A percentile compares a stretch with the other conserved stretches of the same genome.
These are phyloP conservation scores for Colletotrichum tamarilloi DNA, from an alignment of 2,329 filamentous ascomycete species.

Conservation along the genomic window DNA sequence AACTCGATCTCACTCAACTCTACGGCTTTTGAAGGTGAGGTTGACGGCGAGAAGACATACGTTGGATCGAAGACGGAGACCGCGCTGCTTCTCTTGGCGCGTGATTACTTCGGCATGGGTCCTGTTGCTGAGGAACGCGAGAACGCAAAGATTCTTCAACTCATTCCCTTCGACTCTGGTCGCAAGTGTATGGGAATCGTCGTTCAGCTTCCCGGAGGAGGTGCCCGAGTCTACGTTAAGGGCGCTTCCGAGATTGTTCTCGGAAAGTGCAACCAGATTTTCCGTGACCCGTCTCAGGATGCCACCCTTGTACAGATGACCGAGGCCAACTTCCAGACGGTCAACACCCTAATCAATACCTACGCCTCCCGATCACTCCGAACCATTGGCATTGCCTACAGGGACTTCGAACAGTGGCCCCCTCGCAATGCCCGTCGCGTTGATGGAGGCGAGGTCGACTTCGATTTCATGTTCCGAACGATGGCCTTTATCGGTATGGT, in stretches of 20 bases:
- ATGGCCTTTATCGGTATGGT: constrained; percentile 79
- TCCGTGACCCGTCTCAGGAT: constrained; percentile 61
- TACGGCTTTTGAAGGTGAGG: constrained; percentile 80
- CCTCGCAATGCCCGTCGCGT: constrained; percentile 69
- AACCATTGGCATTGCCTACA: constrained; percentile 86
- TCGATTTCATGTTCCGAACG: constrained; percentile 74
- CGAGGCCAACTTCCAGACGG: constrained; percentile 62
- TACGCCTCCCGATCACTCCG: constrained; percentile 85
- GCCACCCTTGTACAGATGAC: constrained; percentile 57
- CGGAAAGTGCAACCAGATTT: constrained; percentile 62
- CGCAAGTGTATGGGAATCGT: constrained; percentile 79
- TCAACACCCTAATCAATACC: constrained; percentile 76
- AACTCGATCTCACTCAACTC: constrained; percentile 75
- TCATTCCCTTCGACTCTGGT: constrained; percentile 80
- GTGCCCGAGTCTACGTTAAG: constrained; percentile 69
- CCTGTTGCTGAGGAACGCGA: constrained; percentile 73
- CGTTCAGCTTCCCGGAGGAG: constrained; percentile 61
- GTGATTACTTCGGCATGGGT: constrained; percentile 74
- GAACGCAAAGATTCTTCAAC: constrained; percentile 68
- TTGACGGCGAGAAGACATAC: constrained; percentile 73
- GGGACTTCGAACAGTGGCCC: constrained; percentile 88
- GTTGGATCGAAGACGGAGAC: constrained; percentile 85
- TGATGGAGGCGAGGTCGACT: constrained; percentile 69
- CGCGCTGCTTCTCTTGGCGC: constrained; percentile 76
- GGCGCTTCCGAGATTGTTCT: constrained; percentile 75